A percentile compares a stretch with the other conserved stretches of the same genome.
phyloP scores from a whole-genome alignment of 108 stramenopile genomes.

The Schizochytrium sp. region DNA sequence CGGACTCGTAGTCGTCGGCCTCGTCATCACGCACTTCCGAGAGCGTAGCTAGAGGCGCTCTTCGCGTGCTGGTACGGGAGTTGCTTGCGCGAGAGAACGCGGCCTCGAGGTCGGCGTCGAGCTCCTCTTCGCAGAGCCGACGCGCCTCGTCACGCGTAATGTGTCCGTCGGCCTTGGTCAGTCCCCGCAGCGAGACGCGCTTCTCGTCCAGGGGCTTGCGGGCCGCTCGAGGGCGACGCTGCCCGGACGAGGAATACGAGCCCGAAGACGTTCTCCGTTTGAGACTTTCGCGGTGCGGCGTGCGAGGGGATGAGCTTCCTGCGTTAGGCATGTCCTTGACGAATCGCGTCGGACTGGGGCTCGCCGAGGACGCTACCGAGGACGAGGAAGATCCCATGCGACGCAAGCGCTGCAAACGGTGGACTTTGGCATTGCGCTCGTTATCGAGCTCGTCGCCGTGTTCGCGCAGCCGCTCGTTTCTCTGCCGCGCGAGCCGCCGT shows the following conservation, averaged over 20 bases:
- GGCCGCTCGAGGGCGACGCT: not conserved
- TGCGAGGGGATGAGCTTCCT: not conserved
- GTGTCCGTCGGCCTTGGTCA: not conserved
- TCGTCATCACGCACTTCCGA: not conserved
- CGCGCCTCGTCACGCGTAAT: not conserved
- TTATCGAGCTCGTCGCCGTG: not conserved
- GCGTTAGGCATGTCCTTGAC: not conserved
- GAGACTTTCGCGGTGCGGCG: not conserved
- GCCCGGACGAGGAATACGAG: too few relatives aligned
- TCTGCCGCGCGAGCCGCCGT: not conserved
- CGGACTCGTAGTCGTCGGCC: not conserved
- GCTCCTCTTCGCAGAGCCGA: not conserved
- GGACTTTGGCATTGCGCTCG: not conserved
- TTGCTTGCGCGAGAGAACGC: too few relatives aligned
- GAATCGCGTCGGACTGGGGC: not conserved
- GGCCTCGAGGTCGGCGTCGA: too few relatives aligned
- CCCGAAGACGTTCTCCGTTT: not conserved
- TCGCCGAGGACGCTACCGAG: not conserved
- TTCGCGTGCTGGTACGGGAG: too few relatives aligned
- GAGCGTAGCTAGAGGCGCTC: not conserved
- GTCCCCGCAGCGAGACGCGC: not conserved
- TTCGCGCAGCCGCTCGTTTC: not conserved
- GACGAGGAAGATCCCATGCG: not conserved
- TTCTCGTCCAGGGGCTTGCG: not conserved
- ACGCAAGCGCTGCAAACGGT: not conserved